Percentiles rank a stretch among this genome's conserved stretches.
phyloP scores from a whole-genome alignment of 1,139 yeast species.

The Sugiyamaella japonica region DNA sequence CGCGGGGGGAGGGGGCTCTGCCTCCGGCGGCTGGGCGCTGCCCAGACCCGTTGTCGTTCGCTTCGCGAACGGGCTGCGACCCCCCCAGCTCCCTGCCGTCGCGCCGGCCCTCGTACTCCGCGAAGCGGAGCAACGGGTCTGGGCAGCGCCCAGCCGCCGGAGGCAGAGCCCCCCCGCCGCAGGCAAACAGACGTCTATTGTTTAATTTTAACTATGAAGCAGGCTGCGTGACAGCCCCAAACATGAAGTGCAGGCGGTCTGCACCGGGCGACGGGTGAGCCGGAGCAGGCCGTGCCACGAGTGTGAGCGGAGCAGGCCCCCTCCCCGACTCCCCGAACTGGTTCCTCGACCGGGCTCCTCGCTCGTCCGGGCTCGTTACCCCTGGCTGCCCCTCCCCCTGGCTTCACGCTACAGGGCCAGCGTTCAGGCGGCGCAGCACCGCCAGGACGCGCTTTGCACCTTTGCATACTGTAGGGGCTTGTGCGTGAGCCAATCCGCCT shows the following conservation, averaged over 20 bases:
- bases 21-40: background rate
- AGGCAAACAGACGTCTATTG: background rate
- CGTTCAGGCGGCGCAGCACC: background rate
- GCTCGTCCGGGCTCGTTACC: background rate
- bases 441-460: background rate
- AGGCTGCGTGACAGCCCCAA: background rate
- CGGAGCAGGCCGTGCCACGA: too few species aligned
- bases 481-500: background rate
- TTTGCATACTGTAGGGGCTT: background rate
- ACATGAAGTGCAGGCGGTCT: background rate
- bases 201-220: background rate
- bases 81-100: background rate
- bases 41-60: background rate
- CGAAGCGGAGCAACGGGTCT: background rate
- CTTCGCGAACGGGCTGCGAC: too few species aligned
- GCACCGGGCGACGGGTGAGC: too few species aligned
- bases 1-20: background rate
- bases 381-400: background rate
- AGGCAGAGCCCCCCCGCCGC: background rate
- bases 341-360: too few species aligned
- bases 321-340: too few species aligned
- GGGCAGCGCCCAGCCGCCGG: background rate
- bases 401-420: slow-evolving; percentile 1
- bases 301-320: too few species aligned
- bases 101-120: background rate